Conservation (phyloP, 495 filamentous ascomycete species). For the Clavariopsis aquatica region DNA sequence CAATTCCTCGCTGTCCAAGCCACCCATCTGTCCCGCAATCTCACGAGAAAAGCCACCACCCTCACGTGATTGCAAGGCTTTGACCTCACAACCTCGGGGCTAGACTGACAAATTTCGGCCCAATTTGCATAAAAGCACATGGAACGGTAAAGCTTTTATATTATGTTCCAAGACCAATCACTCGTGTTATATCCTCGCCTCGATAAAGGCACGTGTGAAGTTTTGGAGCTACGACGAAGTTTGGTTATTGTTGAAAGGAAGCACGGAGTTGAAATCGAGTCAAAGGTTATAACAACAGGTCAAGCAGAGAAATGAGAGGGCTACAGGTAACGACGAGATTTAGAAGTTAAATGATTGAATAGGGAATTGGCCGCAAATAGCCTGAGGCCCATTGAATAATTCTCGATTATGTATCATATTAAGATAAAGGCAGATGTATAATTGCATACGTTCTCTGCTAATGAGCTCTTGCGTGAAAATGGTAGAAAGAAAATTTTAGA, state of each 20-base stretch:
- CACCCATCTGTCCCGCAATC: no score
- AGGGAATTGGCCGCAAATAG: no score
- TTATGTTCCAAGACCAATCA: conserved; percentile 10
- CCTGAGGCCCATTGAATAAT: no score
- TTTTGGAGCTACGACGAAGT: conserved; percentile 1
- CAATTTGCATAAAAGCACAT: conserved; percentile 7
- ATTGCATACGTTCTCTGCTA: no score
- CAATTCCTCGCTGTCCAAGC: no score
- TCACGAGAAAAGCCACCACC: no score
- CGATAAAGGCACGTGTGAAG: not conserved
- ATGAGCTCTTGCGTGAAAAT: no score
- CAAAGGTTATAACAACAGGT: conserved; percentile 5
- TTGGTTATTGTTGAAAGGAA: not conserved
- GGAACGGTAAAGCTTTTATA: conserved; percentile 4
- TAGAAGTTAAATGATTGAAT: no score
- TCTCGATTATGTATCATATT: no score
- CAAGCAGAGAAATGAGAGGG: conserved; percentile 11
- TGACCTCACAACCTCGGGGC: not conserved
- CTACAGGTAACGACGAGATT: no score
- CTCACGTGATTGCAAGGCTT: not conserved
- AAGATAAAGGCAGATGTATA: no score
- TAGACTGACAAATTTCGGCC: not conserved
- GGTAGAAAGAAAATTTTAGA: no score
- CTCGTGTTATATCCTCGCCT: conserved; percentile 3
- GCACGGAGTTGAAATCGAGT: not conserved